phyloP scores from a whole-genome alignment of 805 yeast genomes.

The Cyberlindnera maclurae region DNA sequence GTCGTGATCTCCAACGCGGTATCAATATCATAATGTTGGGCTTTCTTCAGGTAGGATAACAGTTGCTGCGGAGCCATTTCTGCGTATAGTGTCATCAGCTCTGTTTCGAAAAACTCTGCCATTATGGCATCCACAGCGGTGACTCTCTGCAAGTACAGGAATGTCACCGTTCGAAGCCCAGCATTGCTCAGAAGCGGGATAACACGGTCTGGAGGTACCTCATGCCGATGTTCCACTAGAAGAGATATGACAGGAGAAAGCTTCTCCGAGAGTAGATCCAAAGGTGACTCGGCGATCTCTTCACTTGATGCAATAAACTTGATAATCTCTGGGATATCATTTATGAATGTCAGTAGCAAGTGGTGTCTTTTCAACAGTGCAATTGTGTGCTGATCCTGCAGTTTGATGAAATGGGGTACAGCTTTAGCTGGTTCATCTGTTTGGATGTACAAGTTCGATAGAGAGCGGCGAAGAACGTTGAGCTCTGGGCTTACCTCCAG shows the following conservation, averaged over 20 bases:
- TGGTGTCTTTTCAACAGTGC: constrained; percentile 57
- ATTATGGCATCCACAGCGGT: constrained; percentile 47
- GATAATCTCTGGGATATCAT: constrained; percentile 46
- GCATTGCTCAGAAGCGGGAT: constrained; percentile 36
- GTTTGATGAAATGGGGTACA: constrained; percentile 50
- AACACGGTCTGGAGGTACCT: constrained; percentile 48
- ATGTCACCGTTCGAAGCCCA: constrained; percentile 45
- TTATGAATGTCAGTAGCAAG: constrained; percentile 43
- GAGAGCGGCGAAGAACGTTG: constrained; percentile 32
- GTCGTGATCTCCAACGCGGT: constrained; percentile 65
- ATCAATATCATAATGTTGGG: constrained; percentile 60
- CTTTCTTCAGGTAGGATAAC: constrained; percentile 51
- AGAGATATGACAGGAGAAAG: constrained; percentile 42
- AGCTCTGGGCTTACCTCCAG: constrained; percentile 29
- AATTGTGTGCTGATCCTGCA: constrained; percentile 49
- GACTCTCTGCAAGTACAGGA: constrained; percentile 59
- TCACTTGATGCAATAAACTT: constrained; percentile 32
- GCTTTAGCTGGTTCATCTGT: constrained; percentile 56
- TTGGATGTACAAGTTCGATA: constrained; percentile 49
- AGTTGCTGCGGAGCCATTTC: constrained; percentile 49
- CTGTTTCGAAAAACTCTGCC: constrained; percentile 54
- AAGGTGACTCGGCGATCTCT: constrained; percentile 34
- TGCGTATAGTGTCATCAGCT: constrained; percentile 58
- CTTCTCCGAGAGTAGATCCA: constrained; percentile 17
- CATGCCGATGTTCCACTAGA: constrained; percentile 58